Evolutionary conservation across 106 monocot genomes (phyloP).

Genomic region (Iris macrosiphon): DNA sequence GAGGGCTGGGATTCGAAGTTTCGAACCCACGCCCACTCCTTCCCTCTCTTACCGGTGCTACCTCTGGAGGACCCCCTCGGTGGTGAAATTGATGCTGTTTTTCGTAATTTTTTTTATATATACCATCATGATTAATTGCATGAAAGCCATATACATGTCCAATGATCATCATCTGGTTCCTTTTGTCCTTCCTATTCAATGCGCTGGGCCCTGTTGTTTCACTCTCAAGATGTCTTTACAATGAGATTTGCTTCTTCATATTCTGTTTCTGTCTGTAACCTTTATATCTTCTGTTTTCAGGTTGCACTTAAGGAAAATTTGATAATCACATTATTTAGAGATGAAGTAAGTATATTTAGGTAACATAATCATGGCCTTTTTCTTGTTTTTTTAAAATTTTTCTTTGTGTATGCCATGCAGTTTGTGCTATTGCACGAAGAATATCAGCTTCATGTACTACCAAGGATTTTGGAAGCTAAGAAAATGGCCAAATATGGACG

Average conservation of each 20-base stretch:
- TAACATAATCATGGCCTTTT: not conserved
- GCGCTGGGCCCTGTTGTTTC: too few relatives aligned
- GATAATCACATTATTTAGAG: conserved; percentile 83
- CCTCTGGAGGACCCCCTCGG: too few relatives aligned
- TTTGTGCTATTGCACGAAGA: conserved; percentile 85
- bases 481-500: conserved; percentile 96
- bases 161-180: too few relatives aligned
- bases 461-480: conserved; percentile 91
- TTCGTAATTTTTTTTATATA: too few relatives aligned
- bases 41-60: too few relatives aligned
- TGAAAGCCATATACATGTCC: too few relatives aligned
- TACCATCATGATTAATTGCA: too few relatives aligned
- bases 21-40: too few relatives aligned
- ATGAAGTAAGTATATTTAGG: conserved; percentile 54
- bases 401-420: conserved; percentile 25
- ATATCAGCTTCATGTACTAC: conserved; percentile 82
- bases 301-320: conserved; percentile 92
- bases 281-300: conserved; percentile 32
- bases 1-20: too few relatives aligned
- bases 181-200: too few relatives aligned
- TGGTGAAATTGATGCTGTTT: too few relatives aligned
- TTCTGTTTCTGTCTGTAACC: not conserved
- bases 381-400: not conserved
- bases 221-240: too few relatives aligned
- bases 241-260: not conserved